phyloP scores from a whole-genome alignment of 331 rosid species.

The Pyracantha coccinea region DNA sequence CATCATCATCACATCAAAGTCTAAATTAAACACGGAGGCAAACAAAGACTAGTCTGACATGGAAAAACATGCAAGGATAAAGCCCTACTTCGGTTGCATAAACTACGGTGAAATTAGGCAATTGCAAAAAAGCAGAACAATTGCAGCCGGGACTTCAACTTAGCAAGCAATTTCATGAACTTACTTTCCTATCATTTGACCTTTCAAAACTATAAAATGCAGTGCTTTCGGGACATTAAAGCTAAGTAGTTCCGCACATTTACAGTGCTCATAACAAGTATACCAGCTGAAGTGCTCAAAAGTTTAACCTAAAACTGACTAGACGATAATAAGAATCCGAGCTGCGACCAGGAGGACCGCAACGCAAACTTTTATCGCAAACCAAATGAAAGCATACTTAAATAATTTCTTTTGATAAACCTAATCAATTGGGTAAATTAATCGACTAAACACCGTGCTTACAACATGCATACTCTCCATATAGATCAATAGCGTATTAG shows the following conservation, averaged over 20 bases:
- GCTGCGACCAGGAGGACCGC: not conserved
- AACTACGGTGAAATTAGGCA: not conserved
- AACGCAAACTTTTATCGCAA: not conserved
- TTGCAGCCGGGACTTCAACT: not conserved
- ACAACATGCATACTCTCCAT: not conserved
- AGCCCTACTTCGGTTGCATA: not conserved
- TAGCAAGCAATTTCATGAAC: not conserved
- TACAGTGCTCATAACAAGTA: not conserved
- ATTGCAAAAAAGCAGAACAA: not conserved
- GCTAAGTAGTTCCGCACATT: not conserved
- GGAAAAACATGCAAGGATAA: not conserved
- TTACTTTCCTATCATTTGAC: not conserved
- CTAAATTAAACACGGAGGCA: not conserved
- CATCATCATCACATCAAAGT: not conserved
- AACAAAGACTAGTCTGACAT: not conserved
- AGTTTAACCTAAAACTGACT: not conserved
- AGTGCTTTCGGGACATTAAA: not conserved
- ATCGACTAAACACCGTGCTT: not conserved
- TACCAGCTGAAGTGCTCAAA: not conserved
- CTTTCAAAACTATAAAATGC: not conserved
- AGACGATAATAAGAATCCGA: not conserved
- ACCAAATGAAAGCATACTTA: not conserved
- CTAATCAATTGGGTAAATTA: no score
- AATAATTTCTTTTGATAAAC: not conserved
- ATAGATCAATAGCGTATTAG: not conserved